Evolutionary conservation across 768 basidiomycete genomes (phyloP), one percentile per base, ranked within the genome.

Genomic region (Coprinellus aureogranulatus): DNA sequence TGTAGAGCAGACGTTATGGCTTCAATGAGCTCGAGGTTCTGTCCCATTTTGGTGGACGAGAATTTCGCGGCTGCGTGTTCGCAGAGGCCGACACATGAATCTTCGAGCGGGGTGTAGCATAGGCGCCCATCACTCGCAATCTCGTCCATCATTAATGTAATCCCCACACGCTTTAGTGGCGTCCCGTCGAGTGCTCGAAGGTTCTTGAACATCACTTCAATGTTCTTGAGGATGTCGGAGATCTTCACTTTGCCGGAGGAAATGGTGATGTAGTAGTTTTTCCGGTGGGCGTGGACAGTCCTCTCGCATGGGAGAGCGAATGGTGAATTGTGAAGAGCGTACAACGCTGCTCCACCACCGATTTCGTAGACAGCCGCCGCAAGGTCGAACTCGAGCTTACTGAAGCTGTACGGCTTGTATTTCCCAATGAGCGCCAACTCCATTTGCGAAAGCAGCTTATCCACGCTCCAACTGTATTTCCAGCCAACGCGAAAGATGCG

Each of bases 341-440:
- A 53, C 1, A 72, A 54, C 1, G 67, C 65, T 11, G 64, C 61
- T 16, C 59, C 67, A 30, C 71, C 72, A 39, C 72, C 71, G n/a
- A 70, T 59, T 31, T 68, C 66, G 48, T 68, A 69, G 0, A 67
- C 45, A 1, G 62, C 55, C 2, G 61, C 63, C 10, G 68, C 61
- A 4, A 72, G 63, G 37, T 70, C 65, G 26, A 51, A 37, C 46
- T 73, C 66, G 3, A 62, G 23, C 8, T 66, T 56, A 16, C 48
- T 59, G 50, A 57, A 72, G 51, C 61, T 65, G 6, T 45, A 14
- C 0, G 68, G 55, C 10, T 41, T 50, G 49, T 72, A 72, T n/a
- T 44, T 41, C 1, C 68, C 67, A 2, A 45, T 34, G 2, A 63
- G 10, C 3, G 64, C 63, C 3, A 49, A 46, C 42, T 59, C 23